Evolutionary conservation across 768 basidiomycete genomes (phyloP), one percentile per base, ranked within the genome.

Genomic region (Flagelloscypha sp.): DNA sequence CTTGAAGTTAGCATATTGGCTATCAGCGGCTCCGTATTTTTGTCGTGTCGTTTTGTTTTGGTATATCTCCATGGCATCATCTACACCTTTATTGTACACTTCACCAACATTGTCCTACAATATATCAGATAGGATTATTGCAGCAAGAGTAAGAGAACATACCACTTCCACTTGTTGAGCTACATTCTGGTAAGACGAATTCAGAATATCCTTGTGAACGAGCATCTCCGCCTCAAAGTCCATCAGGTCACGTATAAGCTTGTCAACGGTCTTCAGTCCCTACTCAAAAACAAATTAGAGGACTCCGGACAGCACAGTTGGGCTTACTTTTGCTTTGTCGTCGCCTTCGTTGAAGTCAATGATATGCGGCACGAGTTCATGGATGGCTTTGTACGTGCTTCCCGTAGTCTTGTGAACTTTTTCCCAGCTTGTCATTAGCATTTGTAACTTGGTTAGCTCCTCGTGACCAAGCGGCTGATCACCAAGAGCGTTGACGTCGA

Each of bases 11-110:
- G 56, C 47, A 46, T 89, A 93, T 16, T 62, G 54, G 0, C 73
- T 63, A 33, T 64, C 58, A 31, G 79, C 79, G 11, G 69, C 71
- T n/a, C n/a, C n/a, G 50, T 88, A 92, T 52, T 81, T 88, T 55
- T 92, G 84, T 7, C 88, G 73, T 6, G 76, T 62, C 0, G 87
- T 89, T 58, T 74, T 76, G 19, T 50, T 50, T 2, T 60, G 45
- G 52, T 85, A 84, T 19, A 59, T 62, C 5, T 68, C 58, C 27
- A 68, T 49, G 25, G 52, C 55, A 11, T 52, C 53, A 31, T 65
- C 52, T 0, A 76, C 62, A n/a, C 55, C 67, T 16, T 46, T 46
- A 31, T 70, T 53, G 47, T 86, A 92, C 19, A 45, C 50, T 7
- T 66, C 61, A 6, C 72, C 50, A 6, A 70, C 62, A 41, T 78